Base-by-base conservation (phyloP, 768 basidiomycete species). In the Nidularia sp. region DNA sequence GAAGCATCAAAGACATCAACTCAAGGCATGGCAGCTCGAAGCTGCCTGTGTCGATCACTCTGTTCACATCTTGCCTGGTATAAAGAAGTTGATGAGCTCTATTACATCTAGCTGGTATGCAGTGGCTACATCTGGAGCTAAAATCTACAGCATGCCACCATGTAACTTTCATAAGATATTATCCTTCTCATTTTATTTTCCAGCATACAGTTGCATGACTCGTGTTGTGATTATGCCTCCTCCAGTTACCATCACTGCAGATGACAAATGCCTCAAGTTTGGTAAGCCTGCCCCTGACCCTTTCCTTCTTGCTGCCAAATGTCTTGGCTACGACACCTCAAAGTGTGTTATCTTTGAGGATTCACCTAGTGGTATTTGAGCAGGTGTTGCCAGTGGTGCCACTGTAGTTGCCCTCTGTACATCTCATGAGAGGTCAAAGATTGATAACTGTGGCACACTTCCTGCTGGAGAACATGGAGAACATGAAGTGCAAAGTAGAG, bases 341-440 rank as follows among this genome's bases (percentile, higher is more conserved):
- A 75, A 78, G n/a, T 86, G 85, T 55, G 77, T 92, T 57, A 89
- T 91, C 31, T 83, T 92, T 48, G 88, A 90, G 61, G 89, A 92
- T 60, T 89, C 89, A 5, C 90, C 89, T 0, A 85, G 84, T 13
- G 90, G 89, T 18, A 84, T 92, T 62, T 72, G 73, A 31, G 80
- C 86, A 0, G 89, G 88, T 8, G 78, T 86, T 33, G 87, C 87
- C 0, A 81, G 84, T 33, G 89, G 89, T 33, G 83, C 85, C 9
- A 84, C 76, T 8, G 87, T 88, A 22, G 74, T 91, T 39, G 89
- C 88, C 4, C 76, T 90, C 7, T 88, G 86, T 71, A 91, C 89
- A 6, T 81, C 79, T 50, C 88, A 90, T 60, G 75, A 80, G 57
- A 69, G 84, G 49, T 59, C 66, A 31, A 72, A 81, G 60, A 78